A percentile compares a stretch with the other conserved stretches of the same genome.
Conservation (phyloP, 306 rosid genomes). For the Prunus davidiana region DNA sequence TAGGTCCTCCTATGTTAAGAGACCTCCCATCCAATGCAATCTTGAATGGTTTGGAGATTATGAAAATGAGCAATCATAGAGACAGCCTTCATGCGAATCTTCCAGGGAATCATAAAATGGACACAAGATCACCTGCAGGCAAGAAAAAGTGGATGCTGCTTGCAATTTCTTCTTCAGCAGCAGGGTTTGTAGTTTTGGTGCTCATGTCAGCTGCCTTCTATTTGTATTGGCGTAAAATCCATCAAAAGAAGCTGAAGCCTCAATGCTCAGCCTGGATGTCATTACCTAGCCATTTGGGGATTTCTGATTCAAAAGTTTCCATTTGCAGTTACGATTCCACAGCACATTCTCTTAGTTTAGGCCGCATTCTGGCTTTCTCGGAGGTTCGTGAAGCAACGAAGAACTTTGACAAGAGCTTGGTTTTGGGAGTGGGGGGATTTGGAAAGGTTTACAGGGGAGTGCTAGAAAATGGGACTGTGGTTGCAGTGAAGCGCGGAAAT, state of each 20-base stretch:
- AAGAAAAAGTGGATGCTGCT: conserved; percentile 26
- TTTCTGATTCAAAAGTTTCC: conserved; percentile 33
- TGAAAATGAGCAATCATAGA: conserved; percentile 26
- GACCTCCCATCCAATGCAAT: conserved; percentile 32
- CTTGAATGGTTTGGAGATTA: conserved; percentile 43
- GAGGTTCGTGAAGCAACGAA: conserved; percentile 31
- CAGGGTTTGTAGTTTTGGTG: conserved; percentile 20
- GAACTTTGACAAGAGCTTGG: conserved; percentile 32
- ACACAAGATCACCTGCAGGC: conserved; percentile 1
- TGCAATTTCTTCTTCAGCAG: conserved; percentile 15
- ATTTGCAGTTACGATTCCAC: conserved; percentile 33
- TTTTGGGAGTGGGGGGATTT: conserved; percentile 42
- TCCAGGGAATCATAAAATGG: conserved; percentile 3
- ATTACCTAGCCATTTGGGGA: conserved; percentile 18
- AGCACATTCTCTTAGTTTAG: conserved; percentile 24
- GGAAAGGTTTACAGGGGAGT: conserved; percentile 38
- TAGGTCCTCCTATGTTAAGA: conserved; percentile 27
- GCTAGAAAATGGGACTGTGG: conserved; percentile 31
- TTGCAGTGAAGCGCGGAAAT: conserved; percentile 36
- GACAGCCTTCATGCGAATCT: conserved; percentile 26
- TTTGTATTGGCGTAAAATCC: background rate
- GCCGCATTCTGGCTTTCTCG: conserved; percentile 22
- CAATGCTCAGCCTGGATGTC: conserved; percentile 21
- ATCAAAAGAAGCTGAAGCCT: conserved; percentile 19
- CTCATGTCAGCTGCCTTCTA: conserved; percentile 15